Evolutionary conservation across 768 basidiomycete species (phyloP).

Genomic region (Trametopsis cervina): DNA sequence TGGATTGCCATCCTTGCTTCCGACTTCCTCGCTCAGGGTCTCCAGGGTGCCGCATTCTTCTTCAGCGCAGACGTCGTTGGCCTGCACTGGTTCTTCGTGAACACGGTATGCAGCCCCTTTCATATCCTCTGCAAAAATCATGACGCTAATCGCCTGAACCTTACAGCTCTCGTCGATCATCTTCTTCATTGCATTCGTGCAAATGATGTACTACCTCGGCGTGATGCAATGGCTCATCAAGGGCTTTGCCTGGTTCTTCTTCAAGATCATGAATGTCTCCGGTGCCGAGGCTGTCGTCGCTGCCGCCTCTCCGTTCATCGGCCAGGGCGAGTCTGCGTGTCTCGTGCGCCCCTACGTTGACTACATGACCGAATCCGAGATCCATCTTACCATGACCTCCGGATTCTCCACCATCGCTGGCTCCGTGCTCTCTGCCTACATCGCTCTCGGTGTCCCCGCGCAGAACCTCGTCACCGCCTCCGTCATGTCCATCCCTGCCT

Average conservation of each 20-base stretch:
- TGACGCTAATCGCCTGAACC: too few species aligned
- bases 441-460: constrained; percentile 68
- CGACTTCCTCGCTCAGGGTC: constrained; percentile 69
- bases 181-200: constrained; percentile 90
- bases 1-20: constrained; percentile 76
- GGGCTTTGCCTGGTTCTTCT: constrained; percentile 92
- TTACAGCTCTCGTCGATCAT: constrained; percentile 70
- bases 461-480: constrained; percentile 82
- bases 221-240: constrained; percentile 93
- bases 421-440: constrained; percentile 82
- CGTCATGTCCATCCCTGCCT: constrained; percentile 93
- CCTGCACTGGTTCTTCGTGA: constrained; percentile 84
- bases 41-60: constrained; percentile 75
- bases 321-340: constrained; percentile 86
- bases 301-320: constrained; percentile 89
- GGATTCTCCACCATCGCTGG: constrained; percentile 91
- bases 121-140: constrained; percentile 6
- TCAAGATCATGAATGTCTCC: constrained; percentile 86
- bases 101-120: constrained; percentile 43
- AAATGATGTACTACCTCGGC: constrained; percentile 86
- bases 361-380: constrained; percentile 77
- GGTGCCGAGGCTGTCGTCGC: constrained; percentile 93
- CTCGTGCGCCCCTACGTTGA: constrained; percentile 81
- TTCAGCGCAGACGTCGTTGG: constrained; percentile 58
- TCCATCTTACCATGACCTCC: constrained; percentile 87